These are phyloP conservation scores for Pilatotrama ljubarskyi DNA, from an alignment of 768 basidiomycete species.

Conservation along the genomic window DNA sequence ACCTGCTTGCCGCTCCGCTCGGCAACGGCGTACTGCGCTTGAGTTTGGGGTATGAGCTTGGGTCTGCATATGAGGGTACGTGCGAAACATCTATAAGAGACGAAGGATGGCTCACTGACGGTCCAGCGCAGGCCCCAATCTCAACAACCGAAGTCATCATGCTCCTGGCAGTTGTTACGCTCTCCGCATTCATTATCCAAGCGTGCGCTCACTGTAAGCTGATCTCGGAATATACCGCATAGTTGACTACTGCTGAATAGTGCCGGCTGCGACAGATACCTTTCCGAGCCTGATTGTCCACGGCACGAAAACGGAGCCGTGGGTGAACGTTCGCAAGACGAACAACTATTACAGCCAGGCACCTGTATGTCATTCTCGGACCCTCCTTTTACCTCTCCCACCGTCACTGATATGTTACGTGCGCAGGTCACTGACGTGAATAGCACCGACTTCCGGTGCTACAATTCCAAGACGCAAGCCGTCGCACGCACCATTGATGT, in stretches of 20 bases:
- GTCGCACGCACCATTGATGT: conserved; percentile 29
- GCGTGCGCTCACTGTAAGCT: conserved; percentile 28
- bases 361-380: conserved; percentile 25
- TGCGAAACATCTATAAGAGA: background rate
- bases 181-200: conserved; percentile 22
- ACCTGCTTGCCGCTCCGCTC: too few species aligned
- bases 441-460: conserved; percentile 33
- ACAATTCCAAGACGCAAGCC: conserved; percentile 28
- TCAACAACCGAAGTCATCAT: background rate
- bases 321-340: conserved; percentile 33
- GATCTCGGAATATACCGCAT: background rate
- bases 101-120: too few species aligned
- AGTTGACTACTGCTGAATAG: background rate
- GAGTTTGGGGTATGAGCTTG: too few species aligned
- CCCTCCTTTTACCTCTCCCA: background rate
- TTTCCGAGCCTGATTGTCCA: conserved; percentile 32
- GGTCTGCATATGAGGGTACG: background rate
- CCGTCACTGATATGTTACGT: background rate
- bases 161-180: conserved; percentile 4
- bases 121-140: background rate
- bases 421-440: conserved; percentile 32
- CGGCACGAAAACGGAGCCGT: conserved; percentile 26
- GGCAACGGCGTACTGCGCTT: too few species aligned
- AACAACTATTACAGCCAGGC: conserved; percentile 31
- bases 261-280: conserved; percentile 24